Percentiles rank a stretch among this genome's conserved stretches.
Conservation (phyloP, 768 basidiomycete genomes). For the Saitozyma podzolica region DNA sequence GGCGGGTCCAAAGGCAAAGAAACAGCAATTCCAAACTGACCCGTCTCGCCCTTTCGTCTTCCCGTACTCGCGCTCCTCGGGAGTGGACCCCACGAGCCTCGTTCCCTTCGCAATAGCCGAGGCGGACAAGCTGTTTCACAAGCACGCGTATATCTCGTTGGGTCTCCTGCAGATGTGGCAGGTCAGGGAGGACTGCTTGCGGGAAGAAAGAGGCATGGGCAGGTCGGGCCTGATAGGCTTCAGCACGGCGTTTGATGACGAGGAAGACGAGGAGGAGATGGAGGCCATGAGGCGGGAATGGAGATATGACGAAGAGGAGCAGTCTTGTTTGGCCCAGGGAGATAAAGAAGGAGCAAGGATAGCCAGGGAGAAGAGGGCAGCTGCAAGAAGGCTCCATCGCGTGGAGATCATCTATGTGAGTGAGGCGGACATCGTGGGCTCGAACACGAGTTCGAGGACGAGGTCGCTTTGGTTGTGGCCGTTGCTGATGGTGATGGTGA, state of each 20-base stretch:
- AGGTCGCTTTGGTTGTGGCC: neutral
- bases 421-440: neutral
- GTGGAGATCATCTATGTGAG: slow-evolving; percentile 92
- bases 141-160: slow-evolving; percentile 85
- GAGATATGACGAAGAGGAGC: slow-evolving; percentile 61
- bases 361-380: slow-evolving; percentile 39
- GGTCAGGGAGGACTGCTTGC: slow-evolving; percentile 91
- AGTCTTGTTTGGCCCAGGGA: slow-evolving; percentile 56
- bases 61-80: slow-evolving; percentile 74
- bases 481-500: neutral
- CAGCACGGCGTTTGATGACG: slow-evolving; percentile 18
- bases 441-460: neutral
- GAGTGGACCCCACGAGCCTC: slow-evolving; percentile 63
- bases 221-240: slow-evolving; percentile 48
- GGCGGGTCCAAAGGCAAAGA: slow-evolving; percentile 71
- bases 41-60: slow-evolving; percentile 90
- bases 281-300: slow-evolving; percentile 41
- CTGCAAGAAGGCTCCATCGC: slow-evolving; percentile 80
- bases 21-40: slow-evolving; percentile 98
- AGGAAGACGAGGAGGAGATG: slow-evolving; percentile 44
- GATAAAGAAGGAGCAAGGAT: slow-evolving; percentile 34
- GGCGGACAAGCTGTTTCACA: slow-evolving; percentile 83
- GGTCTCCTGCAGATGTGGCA: slow-evolving; percentile 92
- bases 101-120: slow-evolving; percentile 96
- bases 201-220: slow-evolving; percentile 86